Percentiles rank a stretch among this genome's conserved stretches.
These are phyloP conservation scores for Lasiosphaeria ovina DNA, from an alignment of 495 filamentous ascomycete genomes.

Conservation along the genomic window DNA sequence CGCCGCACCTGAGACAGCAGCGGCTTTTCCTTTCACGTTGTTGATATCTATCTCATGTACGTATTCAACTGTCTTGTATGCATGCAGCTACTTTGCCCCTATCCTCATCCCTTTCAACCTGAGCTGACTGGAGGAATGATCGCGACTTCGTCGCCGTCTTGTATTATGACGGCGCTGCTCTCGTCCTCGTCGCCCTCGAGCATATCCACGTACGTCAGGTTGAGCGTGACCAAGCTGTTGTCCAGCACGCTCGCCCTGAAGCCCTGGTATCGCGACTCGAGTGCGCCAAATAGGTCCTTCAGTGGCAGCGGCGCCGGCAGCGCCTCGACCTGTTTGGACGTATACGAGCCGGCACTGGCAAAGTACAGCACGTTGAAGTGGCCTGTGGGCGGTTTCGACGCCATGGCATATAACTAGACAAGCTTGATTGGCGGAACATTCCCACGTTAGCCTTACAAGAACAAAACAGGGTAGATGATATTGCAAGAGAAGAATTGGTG, in stretches of 20 bases:
- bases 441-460: background rate
- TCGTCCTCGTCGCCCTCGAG: conserved; percentile 38
- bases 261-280: conserved; percentile 82
- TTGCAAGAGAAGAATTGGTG: background rate
- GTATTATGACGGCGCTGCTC: conserved; percentile 51
- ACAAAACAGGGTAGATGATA: background rate
- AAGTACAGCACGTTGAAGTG: conserved; percentile 88
- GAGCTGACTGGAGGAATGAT: conserved; percentile 98
- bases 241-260: conserved; percentile 68
- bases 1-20: too few relatives aligned
- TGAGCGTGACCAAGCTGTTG: conserved; percentile 81
- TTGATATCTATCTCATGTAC: too few relatives aligned
- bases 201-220: conserved; percentile 84
- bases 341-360: conserved; percentile 72
- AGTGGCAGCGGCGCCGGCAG: conserved; percentile 72
- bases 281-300: conserved; percentile 58
- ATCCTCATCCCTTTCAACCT: conserved; percentile 41
- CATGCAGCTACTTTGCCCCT: too few relatives aligned
- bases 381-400: conserved; percentile 45
- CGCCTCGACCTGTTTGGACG: conserved; percentile 65
- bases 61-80: too few relatives aligned
- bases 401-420: conserved; percentile 18
- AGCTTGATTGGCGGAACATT: conserved; percentile 9
- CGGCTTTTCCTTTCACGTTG: too few relatives aligned
- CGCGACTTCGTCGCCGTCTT: conserved; percentile 83